Evolutionary conservation across 305 asterid genomes (phyloP).

Genomic region (Fraxinus ornus): DNA sequence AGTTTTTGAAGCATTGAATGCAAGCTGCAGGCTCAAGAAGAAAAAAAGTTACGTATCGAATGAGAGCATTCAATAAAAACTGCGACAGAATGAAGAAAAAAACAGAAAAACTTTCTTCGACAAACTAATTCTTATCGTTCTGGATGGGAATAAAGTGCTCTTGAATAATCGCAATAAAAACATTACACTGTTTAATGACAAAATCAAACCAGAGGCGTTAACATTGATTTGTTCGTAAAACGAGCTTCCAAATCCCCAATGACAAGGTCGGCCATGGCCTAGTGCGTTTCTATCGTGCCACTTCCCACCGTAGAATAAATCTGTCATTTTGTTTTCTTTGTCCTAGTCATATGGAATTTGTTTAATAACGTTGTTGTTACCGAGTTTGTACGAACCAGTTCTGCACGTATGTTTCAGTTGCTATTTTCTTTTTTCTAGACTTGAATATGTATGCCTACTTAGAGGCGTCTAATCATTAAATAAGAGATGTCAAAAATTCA

Average conservation of each 20-base stretch:
- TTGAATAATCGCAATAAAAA: not conserved
- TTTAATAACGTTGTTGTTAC: too few species aligned
- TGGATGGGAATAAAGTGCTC: not conserved
- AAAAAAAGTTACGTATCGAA: not conserved
- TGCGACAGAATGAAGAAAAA: not conserved
- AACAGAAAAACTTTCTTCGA: not conserved
- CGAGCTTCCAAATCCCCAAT: slow-evolving; percentile 84
- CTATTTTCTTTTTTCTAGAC: too few species aligned
- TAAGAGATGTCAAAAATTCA: too few species aligned
- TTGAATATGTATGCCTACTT: too few species aligned
- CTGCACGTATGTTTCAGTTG: too few species aligned
- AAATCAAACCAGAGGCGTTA: slow-evolving; percentile 71
- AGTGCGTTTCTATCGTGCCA: slow-evolving; percentile 69
- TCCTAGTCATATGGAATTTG: too few species aligned
- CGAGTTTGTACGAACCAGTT: too few species aligned
- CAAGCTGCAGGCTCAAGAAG: not conserved
- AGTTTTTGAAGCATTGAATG: not conserved
- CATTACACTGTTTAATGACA: not conserved
- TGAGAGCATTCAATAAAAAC: not conserved
- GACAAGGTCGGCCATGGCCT: slow-evolving; percentile 83
- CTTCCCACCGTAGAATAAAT: slow-evolving; percentile 38
- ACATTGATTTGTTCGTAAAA: slow-evolving; percentile 63
- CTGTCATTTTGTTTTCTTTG: too few species aligned
- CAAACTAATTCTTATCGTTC: not conserved
- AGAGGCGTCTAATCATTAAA: too few species aligned